A percentile compares a stretch with the other conserved stretches of the same genome.
phyloP scores from a whole-genome alignment of 139 green algal species.

The Coccomyxa sp. region DNA sequence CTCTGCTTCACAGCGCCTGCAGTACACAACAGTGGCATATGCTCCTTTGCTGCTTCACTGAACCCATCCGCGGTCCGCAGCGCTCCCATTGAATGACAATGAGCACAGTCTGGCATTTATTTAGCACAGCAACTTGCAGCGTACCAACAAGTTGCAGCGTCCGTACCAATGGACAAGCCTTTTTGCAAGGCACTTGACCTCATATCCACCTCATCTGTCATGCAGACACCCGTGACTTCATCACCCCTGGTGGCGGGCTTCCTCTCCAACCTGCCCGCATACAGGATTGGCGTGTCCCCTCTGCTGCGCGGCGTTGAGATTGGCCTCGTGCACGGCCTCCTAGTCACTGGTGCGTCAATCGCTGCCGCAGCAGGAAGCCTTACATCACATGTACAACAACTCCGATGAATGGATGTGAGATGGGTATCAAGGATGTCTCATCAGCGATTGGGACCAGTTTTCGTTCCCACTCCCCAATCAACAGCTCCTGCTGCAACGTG shows the following conservation, averaged over 20 bases:
- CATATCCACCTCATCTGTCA: neutral
- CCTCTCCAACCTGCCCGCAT: constrained; percentile 95
- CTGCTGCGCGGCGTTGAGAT: constrained; percentile 96
- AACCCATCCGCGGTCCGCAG: neutral
- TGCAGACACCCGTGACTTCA: constrained; percentile 94
- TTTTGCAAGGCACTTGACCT: neutral
- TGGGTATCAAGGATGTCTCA: neutral
- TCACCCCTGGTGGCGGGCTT: constrained; percentile 83
- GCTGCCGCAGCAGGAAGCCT: neutral
- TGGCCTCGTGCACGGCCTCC: constrained; percentile 93
- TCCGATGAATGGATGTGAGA: neutral
- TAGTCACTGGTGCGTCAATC: constrained; percentile 59
- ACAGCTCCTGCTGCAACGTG: no score
- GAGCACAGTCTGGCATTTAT: neutral
- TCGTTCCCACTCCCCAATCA: no score
- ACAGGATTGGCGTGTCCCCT: constrained; percentile 88
- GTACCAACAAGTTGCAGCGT: neutral
- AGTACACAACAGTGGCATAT: neutral
- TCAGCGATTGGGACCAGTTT: no score
- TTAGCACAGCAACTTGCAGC: neutral
- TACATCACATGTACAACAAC: neutral
- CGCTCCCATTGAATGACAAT: neutral
- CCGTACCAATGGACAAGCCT: neutral
- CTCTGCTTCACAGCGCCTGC: neutral
- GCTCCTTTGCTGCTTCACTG: neutral